Evolutionary conservation across 805 yeast genomes (phyloP), one percentile per base, ranked within the genome.

Genomic region (Teunomyces cretensis): DNA sequence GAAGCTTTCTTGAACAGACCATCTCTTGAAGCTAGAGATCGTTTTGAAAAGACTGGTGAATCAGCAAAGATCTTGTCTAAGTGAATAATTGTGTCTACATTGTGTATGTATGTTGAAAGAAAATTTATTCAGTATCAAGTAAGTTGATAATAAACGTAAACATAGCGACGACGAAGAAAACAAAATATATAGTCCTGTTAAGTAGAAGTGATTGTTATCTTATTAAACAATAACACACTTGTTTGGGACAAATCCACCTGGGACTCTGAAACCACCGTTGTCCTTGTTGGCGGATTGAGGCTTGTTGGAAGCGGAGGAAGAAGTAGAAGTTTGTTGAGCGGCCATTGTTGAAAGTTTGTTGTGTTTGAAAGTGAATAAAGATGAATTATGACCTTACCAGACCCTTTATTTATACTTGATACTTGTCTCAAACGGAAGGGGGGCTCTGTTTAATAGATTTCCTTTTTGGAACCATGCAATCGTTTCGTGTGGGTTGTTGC

Each of bases 1-100:
- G 72, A 69, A 56, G 62, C 51, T 13, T 65, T 71, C 73, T 70
- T 72, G 67, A 65, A 67, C 57, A 65, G 76, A 58, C 55, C 57
- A 14, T 52, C 65, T 14, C 49, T 63, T 42, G 67, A 59, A 14
- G 72, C 49, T 32, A 68, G 76, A 60, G 66, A 68, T 46, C 62
- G 76, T 54, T 54, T 46, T 45, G 77, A 71, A 55, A 63, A 60
- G 51, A 53, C 61, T 33, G 64, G 55, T 5, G 72, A 67, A 44
- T 62, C 67, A 30, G 70, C 62, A 17, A 56, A 51, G 14, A 56
- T 58, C 24, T 68, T 72, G 47, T 58, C 65, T 4, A 62, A 56
- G 43, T 60, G 53, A 40, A 36, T 31, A 38, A 35, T 2, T 22
- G 9, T 13, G 19, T 35, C 16, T 22, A 17, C 13, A 17, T 15